Evolutionary conservation across 2,329 filamentous ascomycete species (phyloP).

Genomic region (Achaetomium macrosporum): DNA sequence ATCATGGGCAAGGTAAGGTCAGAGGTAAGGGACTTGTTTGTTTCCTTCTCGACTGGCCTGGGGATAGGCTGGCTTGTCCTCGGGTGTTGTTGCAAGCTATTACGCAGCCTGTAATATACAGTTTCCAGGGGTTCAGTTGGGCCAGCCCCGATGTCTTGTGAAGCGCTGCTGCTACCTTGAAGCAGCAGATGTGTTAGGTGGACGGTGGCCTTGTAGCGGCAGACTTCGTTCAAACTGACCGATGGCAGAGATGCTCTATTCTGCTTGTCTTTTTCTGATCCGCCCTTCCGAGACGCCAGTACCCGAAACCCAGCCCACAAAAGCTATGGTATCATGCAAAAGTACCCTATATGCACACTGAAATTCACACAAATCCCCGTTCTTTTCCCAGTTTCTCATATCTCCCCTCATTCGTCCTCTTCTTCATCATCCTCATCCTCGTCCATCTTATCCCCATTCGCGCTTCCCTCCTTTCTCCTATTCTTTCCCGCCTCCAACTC

Average conservation of each 20-base stretch:
- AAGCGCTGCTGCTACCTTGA: no score
- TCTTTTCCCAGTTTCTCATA: not conserved
- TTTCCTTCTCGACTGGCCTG: constrained; percentile 24
- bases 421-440: constrained; percentile 14
- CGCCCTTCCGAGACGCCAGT: constrained; percentile 5
- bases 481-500: constrained; percentile 38
- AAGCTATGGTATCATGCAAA: constrained; percentile 22
- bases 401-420: not conserved
- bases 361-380: constrained; percentile 1
- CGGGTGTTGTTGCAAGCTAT: not conserved
- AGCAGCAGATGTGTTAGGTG: not conserved
- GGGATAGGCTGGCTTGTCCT: not conserved
- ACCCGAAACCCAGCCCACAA: constrained; percentile 13
- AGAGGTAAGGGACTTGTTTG: constrained; percentile 26
- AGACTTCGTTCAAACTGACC: not conserved
- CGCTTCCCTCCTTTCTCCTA: constrained; percentile 18
- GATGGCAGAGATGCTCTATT: constrained; percentile 17
- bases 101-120: not conserved
- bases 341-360: constrained; percentile 19
- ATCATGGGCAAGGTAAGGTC: constrained; percentile 25
- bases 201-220: not conserved
- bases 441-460: constrained; percentile 3
- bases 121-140: not conserved
- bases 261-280: constrained; percentile 24
- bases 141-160: not conserved